Evolutionary conservation across 2,329 filamentous ascomycete species (phyloP), one percentile per base, ranked within the genome.

Genomic region (Clonostachys solani): DNA sequence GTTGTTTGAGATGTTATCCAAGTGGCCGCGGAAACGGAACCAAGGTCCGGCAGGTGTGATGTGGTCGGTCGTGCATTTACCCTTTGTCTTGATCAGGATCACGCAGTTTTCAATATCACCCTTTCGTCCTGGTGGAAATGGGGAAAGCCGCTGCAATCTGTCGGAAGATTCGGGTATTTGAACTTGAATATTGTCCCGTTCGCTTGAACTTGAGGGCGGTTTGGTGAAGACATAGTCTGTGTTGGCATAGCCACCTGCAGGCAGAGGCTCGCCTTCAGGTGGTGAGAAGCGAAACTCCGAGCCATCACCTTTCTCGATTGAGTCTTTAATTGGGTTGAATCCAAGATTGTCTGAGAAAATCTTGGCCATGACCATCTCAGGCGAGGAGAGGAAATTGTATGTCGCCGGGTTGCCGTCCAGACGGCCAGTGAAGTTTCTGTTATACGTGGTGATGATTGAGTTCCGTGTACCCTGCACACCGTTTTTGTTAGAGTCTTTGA

Each of bases 1-100:
- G 76, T 89, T 89, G 76, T 89, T 88, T 57, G 84, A 88, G 72
- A 89, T 88, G 75, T 89, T 89, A 75, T 88, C 84, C 57, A 89
- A 76, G 67, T 89, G 85, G 52, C 85, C 85, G 73, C 84, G 83
- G 75, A 88, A 89, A 73, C 87, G 87, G 66, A 89, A 74, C 85
- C 85, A 89, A 53, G 85, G 85, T 52, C 85, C 85, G 56, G 85
- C 85, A 82, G 87, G 86, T 52, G 85, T 88, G 69, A 89, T 89
- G 72, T 88, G 85, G 65, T 89, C 85, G 53, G 86, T 89, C 54
- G 85, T 89, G 53, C 84, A 88, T 77, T 89, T 89, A 62, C 86
- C 86, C 66, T 86, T 69, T 54, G 80, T 75, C 77, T 89, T 89
- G 74, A 89, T 89, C 52, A 89, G 72, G 58, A 89, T 87, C 46